Evolutionary conservation across 176 grass and related monocot species (phyloP), one percentile per base, ranked within the genome.

Genomic region (Alloteropsis semialata): DNA sequence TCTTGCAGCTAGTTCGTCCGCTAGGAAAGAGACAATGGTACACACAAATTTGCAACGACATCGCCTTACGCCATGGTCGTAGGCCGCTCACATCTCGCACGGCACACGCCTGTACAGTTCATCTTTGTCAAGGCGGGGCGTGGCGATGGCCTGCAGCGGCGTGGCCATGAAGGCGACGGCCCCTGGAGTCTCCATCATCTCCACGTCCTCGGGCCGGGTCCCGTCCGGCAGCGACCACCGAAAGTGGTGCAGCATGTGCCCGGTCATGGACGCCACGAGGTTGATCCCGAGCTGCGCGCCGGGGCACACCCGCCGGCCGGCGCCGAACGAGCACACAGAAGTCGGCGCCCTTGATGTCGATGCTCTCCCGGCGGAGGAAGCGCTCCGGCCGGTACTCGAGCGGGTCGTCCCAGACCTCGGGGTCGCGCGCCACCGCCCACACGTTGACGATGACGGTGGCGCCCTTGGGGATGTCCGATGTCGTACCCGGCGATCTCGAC

Each of bases 241-340:
- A 56, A 87, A 94, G 54, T 89, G 87, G 51, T 94, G 89, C 76
- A 94, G 13, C 49, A 94, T 50, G 78, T 91, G 89, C 8, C 82
- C 92, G 43, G 91, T 41, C 89, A 91, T 91, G 24, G 92, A 72
- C 1, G 83, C 22, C 16, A 91, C 89, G 54, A 94, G 80, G 57
- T 89, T 87, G 60, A 94, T 87, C n/a, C 87, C 92, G 28, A 94
- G 84, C 76, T 91, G 92, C 15, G 86, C 83, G 8, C 92, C 92
- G 4, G 92, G 89, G 72, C 92, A 94, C 38, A 89, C 76, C 43
- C 92, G 69, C 4, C 92, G 79, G 2, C 92, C 92, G 0, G 89
- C 89, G 10, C 89, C 89, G 21, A 94, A 94, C 44, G 86, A 94
- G 79, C 36, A 94, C 79, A 3, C 89, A 67, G 70, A 84, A 91